Evolutionary conservation across 2,329 filamentous ascomycete genomes (phyloP).

Genomic region (Penicillium sumatraense): DNA sequence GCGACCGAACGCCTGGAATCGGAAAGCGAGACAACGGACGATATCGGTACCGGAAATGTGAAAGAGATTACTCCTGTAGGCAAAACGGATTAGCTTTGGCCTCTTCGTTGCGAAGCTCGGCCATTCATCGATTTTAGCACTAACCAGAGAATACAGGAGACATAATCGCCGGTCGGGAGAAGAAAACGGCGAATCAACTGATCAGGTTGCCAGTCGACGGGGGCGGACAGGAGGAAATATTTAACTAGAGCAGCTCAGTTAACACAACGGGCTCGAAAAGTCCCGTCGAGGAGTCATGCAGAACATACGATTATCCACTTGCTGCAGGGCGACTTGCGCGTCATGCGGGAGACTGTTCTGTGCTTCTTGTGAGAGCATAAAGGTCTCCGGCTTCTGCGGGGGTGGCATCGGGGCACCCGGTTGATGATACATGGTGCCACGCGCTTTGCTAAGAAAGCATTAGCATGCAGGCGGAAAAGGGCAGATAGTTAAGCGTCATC

Average conservation of each 20-base stretch:
- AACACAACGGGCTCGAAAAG: background rate
- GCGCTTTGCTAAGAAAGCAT: conserved; percentile 21
- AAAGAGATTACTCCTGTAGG: conserved; percentile 88
- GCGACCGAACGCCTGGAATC: conserved; percentile 97
- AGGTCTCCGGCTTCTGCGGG: conserved; percentile 96
- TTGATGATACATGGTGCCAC: conserved; percentile 72
- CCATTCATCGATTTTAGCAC: conserved; percentile 28
- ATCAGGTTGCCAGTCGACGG: conserved; percentile 95
- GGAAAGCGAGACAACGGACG: conserved; percentile 94
- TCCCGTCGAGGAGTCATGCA: background rate
- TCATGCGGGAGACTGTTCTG: conserved; percentile 96
- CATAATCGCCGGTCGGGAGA: conserved; percentile 95
- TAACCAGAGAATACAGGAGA: conserved; percentile 94
- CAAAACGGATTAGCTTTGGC: conserved; percentile 17
- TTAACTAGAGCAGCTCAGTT: conserved; percentile 68
- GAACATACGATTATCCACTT: conserved; percentile 92
- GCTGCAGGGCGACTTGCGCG: conserved; percentile 94
- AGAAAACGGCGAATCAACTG: conserved; percentile 97
- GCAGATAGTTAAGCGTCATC: conserved; percentile 18
- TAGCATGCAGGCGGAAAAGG: conserved; percentile 19
- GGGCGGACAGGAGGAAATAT: conserved; percentile 98
- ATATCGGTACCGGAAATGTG: conserved; percentile 99
- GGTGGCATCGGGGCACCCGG: conserved; percentile 82
- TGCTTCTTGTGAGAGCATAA: conserved; percentile 96
- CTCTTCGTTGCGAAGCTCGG: conserved; percentile 6